These are phyloP conservation scores for Tulasnella calospora DNA, from an alignment of 768 basidiomycete species.

Conservation along the genomic window DNA sequence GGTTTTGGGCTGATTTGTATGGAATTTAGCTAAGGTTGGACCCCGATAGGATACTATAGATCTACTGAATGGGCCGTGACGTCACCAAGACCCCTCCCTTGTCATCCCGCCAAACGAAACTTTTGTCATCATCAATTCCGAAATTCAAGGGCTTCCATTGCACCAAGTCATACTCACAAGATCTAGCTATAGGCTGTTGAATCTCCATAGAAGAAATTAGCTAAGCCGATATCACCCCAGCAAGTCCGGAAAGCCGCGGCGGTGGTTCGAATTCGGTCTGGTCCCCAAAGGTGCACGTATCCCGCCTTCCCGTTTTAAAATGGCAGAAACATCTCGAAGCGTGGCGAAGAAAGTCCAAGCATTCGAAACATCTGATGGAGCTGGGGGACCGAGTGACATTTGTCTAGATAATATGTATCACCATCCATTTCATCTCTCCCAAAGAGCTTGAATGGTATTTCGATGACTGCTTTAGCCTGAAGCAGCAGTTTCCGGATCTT, in stretches of 20 bases:
- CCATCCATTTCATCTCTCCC: conserved; percentile 50
- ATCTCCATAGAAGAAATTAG: background rate
- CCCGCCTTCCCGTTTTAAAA: background rate
- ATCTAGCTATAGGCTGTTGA: no score
- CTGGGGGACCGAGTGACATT: conserved; percentile 43
- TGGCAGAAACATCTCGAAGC: conserved; percentile 40
- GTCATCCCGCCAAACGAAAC: no score
- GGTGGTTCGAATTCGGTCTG: background rate
- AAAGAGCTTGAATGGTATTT: conserved; percentile 60
- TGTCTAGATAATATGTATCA: conserved; percentile 63
- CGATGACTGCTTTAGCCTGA: conserved; percentile 70
- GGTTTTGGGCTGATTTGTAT: background rate
- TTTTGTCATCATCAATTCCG: background rate
- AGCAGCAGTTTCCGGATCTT: conserved; percentile 67
- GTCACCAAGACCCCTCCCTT: no score
- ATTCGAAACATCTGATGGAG: conserved; percentile 70
- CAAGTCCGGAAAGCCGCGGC: background rate
- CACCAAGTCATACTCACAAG: no score
- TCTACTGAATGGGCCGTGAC: no score
- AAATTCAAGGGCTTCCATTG: background rate
- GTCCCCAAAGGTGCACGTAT: background rate
- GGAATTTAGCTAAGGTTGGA: background rate
- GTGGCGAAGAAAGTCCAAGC: conserved; percentile 75
- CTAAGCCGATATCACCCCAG: no score
- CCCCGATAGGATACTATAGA: no score